Base-by-base conservation (phyloP, 1,284 basidiomycete species). In the Phlebopus sp. region DNA sequence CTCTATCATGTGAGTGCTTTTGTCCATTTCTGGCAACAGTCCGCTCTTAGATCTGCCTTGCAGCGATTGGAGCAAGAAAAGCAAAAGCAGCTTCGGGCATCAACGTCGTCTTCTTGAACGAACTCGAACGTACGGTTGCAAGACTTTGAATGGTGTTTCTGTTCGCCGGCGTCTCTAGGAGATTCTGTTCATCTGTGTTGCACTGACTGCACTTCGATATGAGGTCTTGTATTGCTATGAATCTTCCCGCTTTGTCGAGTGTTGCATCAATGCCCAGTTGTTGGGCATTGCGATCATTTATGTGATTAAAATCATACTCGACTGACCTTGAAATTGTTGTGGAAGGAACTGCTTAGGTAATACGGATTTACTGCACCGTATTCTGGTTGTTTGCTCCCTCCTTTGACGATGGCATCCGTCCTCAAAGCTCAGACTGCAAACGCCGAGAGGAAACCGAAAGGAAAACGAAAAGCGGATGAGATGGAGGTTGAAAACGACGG, bases 21-120 rank as follows among this genome's bases (percentile, higher is more conserved):
- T 44, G 40, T 43, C 36, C 23, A n/a, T 34, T 23, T 44, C 18
- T 53, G 17, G 18, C 32, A 49, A 46, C 31, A 34, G 21, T 35
- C 43, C 51, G 6, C 53, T 46, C 46, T 50, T 53, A 19, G 9
- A 5, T 39, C 23, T 47, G 47, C 34, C 36, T 48, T 46, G 40
- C 51, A 92, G 86, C 84, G 92, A 45, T 71, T 94, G 62, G 92
- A 94, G 66, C 85, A 89, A 69, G 92, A 92, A 69, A 90, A 90
- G 66, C 84, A 88, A 69, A 90, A 91, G 70, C 87, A 90, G 62
- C 72, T 87, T 45, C 78, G 82, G 29, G 71, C 73, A 44, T 64
- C 66, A 29, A 36, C 64, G 42, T 49, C 63, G n/a, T 64, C 66
- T 10, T 55, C 62, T 36, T 69, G 55, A 64, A 45, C 30, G 55